phyloP scores from a whole-genome alignment of 192 early-diverging fungal species.

The Coemansia furcata region DNA sequence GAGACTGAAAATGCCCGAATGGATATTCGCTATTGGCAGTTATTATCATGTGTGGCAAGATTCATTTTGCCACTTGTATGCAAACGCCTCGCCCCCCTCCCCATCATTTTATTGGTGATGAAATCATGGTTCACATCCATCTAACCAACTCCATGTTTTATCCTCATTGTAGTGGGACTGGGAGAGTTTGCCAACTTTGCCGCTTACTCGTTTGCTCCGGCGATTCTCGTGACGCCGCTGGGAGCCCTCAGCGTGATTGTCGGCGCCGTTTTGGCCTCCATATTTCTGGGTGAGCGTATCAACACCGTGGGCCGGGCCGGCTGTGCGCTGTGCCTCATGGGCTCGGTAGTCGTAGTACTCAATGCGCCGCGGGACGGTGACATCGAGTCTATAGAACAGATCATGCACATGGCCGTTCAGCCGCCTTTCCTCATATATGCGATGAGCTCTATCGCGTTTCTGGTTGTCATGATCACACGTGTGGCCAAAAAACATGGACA shows the following conservation, averaged over 20 bases:
- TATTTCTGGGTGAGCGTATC: slow-evolving; percentile 87
- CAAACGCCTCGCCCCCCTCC: slow-evolving; percentile 5
- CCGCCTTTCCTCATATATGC: slow-evolving; percentile 83
- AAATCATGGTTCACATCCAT: neutral
- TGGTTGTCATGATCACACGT: slow-evolving; percentile 75
- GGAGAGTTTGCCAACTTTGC: slow-evolving; percentile 95
- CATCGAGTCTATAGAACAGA: slow-evolving; percentile 79
- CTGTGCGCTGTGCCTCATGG: slow-evolving; percentile 85
- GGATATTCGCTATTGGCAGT: neutral
- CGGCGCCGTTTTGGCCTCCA: slow-evolving; percentile 80
- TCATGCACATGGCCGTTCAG: slow-evolving; percentile 75
- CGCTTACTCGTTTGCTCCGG: slow-evolving; percentile 94
- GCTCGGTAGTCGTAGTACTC: slow-evolving; percentile 82
- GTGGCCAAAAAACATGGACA: slow-evolving; percentile 81
- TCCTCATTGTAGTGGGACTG: slow-evolving; percentile 68
- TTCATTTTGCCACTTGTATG: slow-evolving; percentile 1
- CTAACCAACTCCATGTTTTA: neutral
- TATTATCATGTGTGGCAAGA: neutral
- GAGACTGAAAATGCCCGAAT: neutral
- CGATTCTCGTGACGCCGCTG: slow-evolving; percentile 92
- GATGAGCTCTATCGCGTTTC: slow-evolving; percentile 60
- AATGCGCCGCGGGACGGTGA: slow-evolving; percentile 83
- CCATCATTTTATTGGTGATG: neutral
- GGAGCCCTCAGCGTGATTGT: slow-evolving; percentile 89
- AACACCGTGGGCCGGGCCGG: slow-evolving; percentile 82